Percentiles rank a stretch among this genome's conserved stretches.
These are phyloP conservation scores for Luffa acutangula DNA, from an alignment of 306 rosid genomes.

Conservation along the genomic window DNA sequence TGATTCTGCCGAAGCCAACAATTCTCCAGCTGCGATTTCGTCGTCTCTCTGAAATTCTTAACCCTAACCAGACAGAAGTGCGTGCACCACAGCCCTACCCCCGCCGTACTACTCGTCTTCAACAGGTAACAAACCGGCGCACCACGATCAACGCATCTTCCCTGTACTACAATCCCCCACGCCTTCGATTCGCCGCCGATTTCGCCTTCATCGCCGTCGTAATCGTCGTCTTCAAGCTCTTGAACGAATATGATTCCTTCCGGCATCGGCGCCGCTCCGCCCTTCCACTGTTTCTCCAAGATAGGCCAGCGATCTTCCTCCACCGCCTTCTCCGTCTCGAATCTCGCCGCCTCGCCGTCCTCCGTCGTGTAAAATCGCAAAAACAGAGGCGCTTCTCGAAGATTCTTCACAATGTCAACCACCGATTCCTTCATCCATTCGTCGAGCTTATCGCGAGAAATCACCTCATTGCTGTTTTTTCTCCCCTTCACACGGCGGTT, in stretches of 20 bases:
- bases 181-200: background rate
- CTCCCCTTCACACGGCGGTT: background rate
- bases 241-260: slow-evolving; percentile 10
- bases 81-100: background rate
- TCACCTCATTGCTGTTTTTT: background rate
- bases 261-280: background rate
- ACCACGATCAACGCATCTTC: background rate
- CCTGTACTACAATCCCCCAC: slow-evolving; percentile 14
- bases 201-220: background rate
- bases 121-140: slow-evolving; percentile 13
- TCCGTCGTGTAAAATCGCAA: background rate
- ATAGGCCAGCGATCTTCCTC: background rate
- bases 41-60: slow-evolving; percentile 12
- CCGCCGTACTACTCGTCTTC: slow-evolving; percentile 1
- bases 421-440: slow-evolving; percentile 14
- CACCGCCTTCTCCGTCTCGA: slow-evolving; percentile 12
- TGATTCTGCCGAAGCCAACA: slow-evolving; percentile 14
- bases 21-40: slow-evolving; percentile 10
- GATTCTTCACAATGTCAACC: slow-evolving; percentile 11
- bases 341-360: background rate
- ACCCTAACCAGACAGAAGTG: slow-evolving; percentile 12
- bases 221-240: background rate
- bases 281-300: background rate
- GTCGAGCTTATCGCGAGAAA: background rate
- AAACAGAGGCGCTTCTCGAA: slow-evolving; percentile 3